Evolutionary conservation across 805 yeast species (phyloP).

Genomic region (Teunomyces gatunensis): DNA sequence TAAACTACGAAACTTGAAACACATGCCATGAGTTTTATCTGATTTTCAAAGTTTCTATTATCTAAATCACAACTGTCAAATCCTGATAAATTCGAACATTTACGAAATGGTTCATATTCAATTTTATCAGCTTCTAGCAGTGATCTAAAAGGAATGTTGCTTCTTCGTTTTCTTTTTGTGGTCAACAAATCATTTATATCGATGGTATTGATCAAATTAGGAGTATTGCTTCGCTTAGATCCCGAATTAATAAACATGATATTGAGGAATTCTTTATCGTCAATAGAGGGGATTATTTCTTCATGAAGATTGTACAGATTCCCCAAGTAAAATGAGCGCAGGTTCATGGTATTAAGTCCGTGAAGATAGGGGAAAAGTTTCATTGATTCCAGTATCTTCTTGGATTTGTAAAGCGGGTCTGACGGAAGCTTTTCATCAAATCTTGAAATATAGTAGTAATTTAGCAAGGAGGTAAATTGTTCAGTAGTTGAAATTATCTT

Average conservation of each 20-base stretch:
- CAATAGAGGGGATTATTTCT: background rate
- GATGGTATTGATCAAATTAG: slow-evolving; percentile 10
- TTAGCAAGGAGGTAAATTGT: slow-evolving; percentile 6
- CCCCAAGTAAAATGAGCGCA: slow-evolving; percentile 25
- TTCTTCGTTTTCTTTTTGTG: background rate
- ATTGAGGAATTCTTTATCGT: slow-evolving; percentile 6
- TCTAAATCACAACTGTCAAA: slow-evolving; percentile 14
- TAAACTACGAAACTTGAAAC: slow-evolving; percentile 33
- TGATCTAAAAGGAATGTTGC: slow-evolving; percentile 1
- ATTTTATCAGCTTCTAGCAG: background rate
- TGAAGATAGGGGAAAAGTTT: slow-evolving; percentile 35
- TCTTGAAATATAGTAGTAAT: slow-evolving; percentile 9
- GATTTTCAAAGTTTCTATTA: slow-evolving; percentile 30
- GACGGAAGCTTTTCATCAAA: background rate
- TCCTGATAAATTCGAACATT: background rate
- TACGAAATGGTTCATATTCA: slow-evolving; percentile 5
- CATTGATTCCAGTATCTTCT: background rate
- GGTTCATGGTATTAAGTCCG: slow-evolving; percentile 26
- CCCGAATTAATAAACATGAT: slow-evolving; percentile 12
- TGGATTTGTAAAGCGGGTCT: background rate
- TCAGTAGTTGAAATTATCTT: slow-evolving; percentile 7
- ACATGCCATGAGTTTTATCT: slow-evolving; percentile 29
- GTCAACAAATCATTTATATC: slow-evolving; percentile 8
- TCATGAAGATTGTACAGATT: slow-evolving; percentile 9
- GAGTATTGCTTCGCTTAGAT: background rate